Conservation (phyloP, 805 yeast genomes). For the Helenozyma rhizophorensis region DNA sequence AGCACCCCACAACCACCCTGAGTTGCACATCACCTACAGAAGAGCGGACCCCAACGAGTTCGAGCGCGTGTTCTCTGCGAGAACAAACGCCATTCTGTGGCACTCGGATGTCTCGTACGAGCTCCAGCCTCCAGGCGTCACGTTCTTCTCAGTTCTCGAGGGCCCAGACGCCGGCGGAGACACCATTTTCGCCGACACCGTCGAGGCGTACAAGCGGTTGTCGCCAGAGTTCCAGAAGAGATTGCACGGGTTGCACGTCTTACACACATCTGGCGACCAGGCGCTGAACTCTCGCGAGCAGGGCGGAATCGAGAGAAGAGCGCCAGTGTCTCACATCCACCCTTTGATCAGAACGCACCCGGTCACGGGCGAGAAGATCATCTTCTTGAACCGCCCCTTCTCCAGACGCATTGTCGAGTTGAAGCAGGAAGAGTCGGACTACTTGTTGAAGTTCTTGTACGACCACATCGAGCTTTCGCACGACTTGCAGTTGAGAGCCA, state of each 20-base stretch:
- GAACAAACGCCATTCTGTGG: constrained; percentile 46
- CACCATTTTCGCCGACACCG: constrained; percentile 68
- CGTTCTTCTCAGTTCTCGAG: constrained; percentile 62
- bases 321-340: constrained; percentile 57
- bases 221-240: constrained; percentile 61
- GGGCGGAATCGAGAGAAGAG: constrained; percentile 67
- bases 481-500: constrained; percentile 66
- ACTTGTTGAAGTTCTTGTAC: constrained; percentile 53
- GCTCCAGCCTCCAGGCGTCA: constrained; percentile 66
- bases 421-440: constrained; percentile 67
- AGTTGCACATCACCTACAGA: constrained; percentile 18
- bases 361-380: constrained; percentile 57
- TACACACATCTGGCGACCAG: constrained; percentile 69
- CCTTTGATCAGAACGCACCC: constrained; percentile 74
- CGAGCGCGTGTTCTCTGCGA: constrained; percentile 16
- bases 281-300: constrained; percentile 48
- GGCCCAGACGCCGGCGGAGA: constrained; percentile 67
- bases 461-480: constrained; percentile 48
- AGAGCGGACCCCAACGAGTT: constrained; percentile 16
- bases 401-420: constrained; percentile 66
- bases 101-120: constrained; percentile 77
- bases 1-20: constrained; percentile 44
- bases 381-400: constrained; percentile 57
- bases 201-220: constrained; percentile 66
- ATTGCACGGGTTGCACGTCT: constrained; percentile 57